These are phyloP conservation scores for Eustoma russellianum DNA, from an alignment of 257 asterid species.

Conservation along the genomic window DNA sequence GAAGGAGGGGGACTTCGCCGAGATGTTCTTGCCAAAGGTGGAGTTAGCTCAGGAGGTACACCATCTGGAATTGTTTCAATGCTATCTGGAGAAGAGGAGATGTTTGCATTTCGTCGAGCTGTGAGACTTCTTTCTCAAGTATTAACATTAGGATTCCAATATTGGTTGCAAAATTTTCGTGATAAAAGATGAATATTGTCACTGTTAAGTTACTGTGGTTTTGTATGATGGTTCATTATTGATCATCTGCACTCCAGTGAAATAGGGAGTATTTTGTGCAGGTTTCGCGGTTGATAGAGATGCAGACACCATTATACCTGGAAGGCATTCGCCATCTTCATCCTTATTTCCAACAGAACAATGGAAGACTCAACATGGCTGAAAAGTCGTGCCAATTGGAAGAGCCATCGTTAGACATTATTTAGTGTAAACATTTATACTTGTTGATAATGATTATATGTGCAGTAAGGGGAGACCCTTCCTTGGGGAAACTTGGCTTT, in stretches of 20 bases:
- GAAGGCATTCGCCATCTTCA: constrained; percentile 59
- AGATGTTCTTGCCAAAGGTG: constrained; percentile 80
- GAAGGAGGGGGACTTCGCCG: constrained; percentile 73
- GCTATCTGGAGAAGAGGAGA: constrained; percentile 86
- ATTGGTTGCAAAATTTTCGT: too few relatives aligned
- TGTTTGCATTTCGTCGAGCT: constrained; percentile 93
- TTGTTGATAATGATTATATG: too few relatives aligned
- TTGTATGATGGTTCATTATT: background rate
- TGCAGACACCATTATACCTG: constrained; percentile 70
- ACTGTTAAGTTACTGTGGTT: too few relatives aligned
- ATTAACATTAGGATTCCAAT: too few relatives aligned
- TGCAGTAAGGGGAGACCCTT: background rate
- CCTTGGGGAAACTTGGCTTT: background rate
- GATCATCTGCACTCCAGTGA: too few relatives aligned
- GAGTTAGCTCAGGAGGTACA: constrained; percentile 60
- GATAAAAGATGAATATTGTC: too few relatives aligned
- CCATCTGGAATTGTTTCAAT: constrained; percentile 63
- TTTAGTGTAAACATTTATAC: constrained; percentile 2
- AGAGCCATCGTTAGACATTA: constrained; percentile 1
- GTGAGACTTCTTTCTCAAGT: constrained; percentile 35
- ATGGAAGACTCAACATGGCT: constrained; percentile 12
- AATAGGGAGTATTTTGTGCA: constrained; percentile 16
- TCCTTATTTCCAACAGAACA: constrained; percentile 56
- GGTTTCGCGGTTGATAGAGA: constrained; percentile 90
- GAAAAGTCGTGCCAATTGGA: constrained; percentile 8